These are phyloP conservation scores for Glutinoglossum americanum DNA, from an alignment of 495 filamentous ascomycete genomes.

Conservation along the genomic window DNA sequence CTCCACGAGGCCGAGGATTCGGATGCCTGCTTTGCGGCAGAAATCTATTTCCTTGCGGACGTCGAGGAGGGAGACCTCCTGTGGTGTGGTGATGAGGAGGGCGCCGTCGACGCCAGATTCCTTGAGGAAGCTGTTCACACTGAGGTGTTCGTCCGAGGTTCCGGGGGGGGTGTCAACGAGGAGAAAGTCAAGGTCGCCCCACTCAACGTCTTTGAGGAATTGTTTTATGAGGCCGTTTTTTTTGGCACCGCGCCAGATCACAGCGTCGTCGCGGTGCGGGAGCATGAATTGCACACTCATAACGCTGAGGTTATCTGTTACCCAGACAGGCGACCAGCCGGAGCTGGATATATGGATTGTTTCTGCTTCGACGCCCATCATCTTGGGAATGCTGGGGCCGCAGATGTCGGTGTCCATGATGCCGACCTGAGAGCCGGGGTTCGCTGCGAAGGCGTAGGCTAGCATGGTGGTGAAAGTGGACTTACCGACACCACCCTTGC, in stretches of 20 bases:
- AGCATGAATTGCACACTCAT: conserved; percentile 99
- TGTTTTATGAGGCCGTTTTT: conserved; percentile 97
- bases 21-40: conserved; percentile 82
- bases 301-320: conserved; percentile 69
- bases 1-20: conserved; percentile 74
- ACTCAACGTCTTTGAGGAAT: conserved; percentile 91
- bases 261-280: conserved; percentile 72
- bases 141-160: conserved; percentile 85
- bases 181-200: conserved; percentile 84
- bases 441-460: conserved; percentile 64
- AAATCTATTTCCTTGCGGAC: conserved; percentile 95
- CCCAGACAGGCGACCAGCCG: conserved; percentile 90
- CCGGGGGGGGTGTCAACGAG: conserved; percentile 91
- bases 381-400: conserved; percentile 84
- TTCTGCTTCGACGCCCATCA: conserved; percentile 90
- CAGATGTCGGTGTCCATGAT: conserved; percentile 97
- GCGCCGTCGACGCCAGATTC: conserved; percentile 83
- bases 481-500: conserved; percentile 95
- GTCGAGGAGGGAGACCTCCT: conserved; percentile 82
- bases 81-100: conserved; percentile 81
- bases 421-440: conserved; percentile 53
- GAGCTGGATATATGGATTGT: conserved; percentile 67
- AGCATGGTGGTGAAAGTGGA: conserved; percentile 76
- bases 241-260: conserved; percentile 90
- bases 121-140: conserved; percentile 70